These are phyloP conservation scores for Lentinula raphanica DNA, from an alignment of 768 basidiomycete genomes.

Conservation along the genomic window DNA sequence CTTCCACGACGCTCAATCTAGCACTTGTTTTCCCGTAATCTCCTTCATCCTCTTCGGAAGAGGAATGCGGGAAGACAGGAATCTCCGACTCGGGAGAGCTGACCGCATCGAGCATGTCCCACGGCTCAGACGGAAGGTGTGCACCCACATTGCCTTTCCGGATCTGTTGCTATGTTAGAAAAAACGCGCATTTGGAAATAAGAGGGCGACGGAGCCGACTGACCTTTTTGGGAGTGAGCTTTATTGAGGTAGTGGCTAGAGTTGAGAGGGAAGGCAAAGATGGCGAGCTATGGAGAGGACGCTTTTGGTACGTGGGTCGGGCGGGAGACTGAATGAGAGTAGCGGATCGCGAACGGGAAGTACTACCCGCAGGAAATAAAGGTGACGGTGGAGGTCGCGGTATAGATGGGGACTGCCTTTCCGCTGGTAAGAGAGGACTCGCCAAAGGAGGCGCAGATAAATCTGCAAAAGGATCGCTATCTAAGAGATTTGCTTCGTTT, in stretches of 20 bases:
- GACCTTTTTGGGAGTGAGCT: constrained; percentile 43
- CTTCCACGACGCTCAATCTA: not conserved
- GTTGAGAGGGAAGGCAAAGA: constrained; percentile 47
- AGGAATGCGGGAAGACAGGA: constrained; percentile 10
- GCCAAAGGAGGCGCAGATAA: constrained; percentile 27
- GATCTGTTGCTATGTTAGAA: constrained; percentile 25
- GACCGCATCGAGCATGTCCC: constrained; percentile 29
- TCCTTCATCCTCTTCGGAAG: constrained; percentile 12
- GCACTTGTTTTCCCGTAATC: not conserved
- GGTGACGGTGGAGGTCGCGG: constrained; percentile 10
- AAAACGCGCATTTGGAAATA: constrained; percentile 1
- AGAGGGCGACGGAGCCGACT: constrained; percentile 11
- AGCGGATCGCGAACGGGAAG: constrained; percentile 10
- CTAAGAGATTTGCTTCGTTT: constrained; percentile 39
- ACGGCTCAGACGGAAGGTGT: constrained; percentile 47
- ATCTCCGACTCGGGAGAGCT: not conserved
- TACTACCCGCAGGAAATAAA: constrained; percentile 8
- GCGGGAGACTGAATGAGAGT: constrained; percentile 12
- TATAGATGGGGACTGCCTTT: constrained; percentile 9
- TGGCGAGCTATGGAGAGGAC: constrained; percentile 43
- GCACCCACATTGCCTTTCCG: constrained; percentile 51
- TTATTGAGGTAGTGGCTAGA: constrained; percentile 44
- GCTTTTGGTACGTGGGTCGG: constrained; percentile 40
- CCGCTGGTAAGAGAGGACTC: constrained; percentile 11
- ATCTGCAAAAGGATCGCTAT: constrained; percentile 74